Percentiles rank a stretch among this genome's conserved stretches.
These are phyloP conservation scores for Acanthamoeba royreba DNA, from an alignment of 208 protist species.

Conservation along the genomic window DNA sequence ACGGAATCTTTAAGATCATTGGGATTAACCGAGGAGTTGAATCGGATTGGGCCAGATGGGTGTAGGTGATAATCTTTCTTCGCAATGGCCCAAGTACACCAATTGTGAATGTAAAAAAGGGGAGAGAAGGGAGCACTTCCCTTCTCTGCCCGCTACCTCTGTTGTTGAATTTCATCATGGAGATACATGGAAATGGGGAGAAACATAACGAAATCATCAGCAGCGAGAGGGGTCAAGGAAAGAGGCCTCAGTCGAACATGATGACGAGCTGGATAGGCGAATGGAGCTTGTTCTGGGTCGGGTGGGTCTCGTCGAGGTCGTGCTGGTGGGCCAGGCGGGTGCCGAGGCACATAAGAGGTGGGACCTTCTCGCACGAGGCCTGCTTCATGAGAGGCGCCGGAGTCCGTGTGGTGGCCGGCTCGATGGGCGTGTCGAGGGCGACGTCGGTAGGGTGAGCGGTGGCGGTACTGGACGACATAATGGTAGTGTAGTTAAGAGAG, in stretches of 20 bases:
- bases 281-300: background rate
- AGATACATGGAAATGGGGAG: too few species aligned
- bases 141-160: background rate
- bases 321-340: background rate
- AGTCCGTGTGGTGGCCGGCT: too few species aligned
- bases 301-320: constrained; percentile 10
- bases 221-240: background rate
- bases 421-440: too few species aligned
- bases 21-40: too few species aligned
- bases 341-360: background rate
- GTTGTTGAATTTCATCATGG: background rate
- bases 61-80: too few species aligned
- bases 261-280: background rate
- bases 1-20: too few species aligned
- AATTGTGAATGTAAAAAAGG: background rate
- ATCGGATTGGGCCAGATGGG: too few species aligned
- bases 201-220: too few species aligned
- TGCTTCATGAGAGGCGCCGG: background rate
- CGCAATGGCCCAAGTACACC: too few species aligned
- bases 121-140: constrained; percentile 31
- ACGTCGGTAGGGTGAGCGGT: too few species aligned
- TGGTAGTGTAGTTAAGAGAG: too few species aligned
- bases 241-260: background rate
- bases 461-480: too few species aligned
- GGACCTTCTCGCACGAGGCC: background rate